Conservation (phyloP, 2,329 filamentous ascomycete species). For the Lecanicillium sp. region DNA sequence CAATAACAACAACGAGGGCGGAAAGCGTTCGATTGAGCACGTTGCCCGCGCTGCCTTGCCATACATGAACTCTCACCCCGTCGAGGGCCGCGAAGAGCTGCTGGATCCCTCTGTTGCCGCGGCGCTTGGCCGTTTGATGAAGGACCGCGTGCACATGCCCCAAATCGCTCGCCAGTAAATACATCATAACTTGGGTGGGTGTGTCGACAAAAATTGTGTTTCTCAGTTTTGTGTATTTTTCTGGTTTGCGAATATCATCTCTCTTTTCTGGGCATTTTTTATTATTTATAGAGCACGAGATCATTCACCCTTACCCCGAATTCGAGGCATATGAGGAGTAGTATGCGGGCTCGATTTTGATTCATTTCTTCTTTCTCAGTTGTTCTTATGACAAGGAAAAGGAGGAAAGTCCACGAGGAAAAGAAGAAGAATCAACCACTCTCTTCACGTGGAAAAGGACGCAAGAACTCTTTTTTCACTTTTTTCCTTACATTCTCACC, state of each 20-base stretch:
- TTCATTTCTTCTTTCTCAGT: too few species aligned
- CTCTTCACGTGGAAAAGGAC: neutral
- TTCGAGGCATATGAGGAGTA: neutral
- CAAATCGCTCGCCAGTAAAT: conserved; percentile 18
- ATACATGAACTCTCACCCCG: conserved; percentile 1
- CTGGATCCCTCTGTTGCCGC: neutral
- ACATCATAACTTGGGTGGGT: too few species aligned
- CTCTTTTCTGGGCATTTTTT: neutral
- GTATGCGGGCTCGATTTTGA: too few species aligned
- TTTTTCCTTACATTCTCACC: too few species aligned
- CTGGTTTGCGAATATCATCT: neutral
- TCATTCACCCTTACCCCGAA: neutral
- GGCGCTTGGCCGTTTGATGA: conserved; percentile 16
- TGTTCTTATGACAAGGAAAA: too few species aligned
- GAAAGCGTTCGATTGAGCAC: conserved; percentile 20
- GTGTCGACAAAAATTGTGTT: too few species aligned
- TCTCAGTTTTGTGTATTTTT: too few species aligned
- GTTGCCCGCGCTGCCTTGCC: conserved; percentile 12
- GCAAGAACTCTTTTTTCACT: neutral
- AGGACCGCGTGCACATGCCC: conserved; percentile 22
- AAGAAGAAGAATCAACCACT: neutral
- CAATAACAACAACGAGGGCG: conserved; percentile 26
- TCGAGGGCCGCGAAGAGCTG: conserved; percentile 15
- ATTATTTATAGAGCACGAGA: neutral
- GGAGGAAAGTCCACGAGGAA: neutral